phyloP scores from a whole-genome alignment of 768 basidiomycete species.

The Suillus luteus region DNA sequence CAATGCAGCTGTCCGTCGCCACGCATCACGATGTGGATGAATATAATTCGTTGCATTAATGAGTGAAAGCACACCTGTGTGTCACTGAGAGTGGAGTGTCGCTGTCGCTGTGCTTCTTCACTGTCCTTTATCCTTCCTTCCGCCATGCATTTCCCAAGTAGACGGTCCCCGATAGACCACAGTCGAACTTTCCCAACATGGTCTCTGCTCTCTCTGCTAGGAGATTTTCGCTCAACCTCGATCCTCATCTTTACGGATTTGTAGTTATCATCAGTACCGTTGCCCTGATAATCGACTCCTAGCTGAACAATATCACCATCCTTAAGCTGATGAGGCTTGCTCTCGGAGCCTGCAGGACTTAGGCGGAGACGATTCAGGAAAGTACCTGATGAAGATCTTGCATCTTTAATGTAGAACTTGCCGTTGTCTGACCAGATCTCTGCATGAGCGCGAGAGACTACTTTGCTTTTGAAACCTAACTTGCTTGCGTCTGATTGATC shows the following conservation, averaged over 20 bases:
- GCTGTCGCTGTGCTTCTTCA: too few relatives aligned
- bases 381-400: conserved; percentile 87
- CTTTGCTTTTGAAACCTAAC: conserved; percentile 93
- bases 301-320: conserved; percentile 95
- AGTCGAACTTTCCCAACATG: too few relatives aligned
- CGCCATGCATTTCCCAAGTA: too few relatives aligned
- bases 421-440: conserved; percentile 84
- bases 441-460: conserved; percentile 91
- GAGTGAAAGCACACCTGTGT: too few relatives aligned
- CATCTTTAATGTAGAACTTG: conserved; percentile 87
- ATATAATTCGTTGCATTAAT: too few relatives aligned
- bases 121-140: too few relatives aligned
- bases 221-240: conserved; percentile 63
- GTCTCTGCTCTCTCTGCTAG: too few relatives aligned
- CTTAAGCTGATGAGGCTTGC: conserved; percentile 73
- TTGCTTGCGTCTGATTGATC: conserved; percentile 83
- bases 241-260: conserved; percentile 96
- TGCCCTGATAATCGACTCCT: conserved; percentile 97
- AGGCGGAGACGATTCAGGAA: conserved; percentile 95
- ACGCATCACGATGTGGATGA: too few relatives aligned
- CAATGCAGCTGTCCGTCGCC: too few relatives aligned
- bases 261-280: conserved; percentile 89
- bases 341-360: conserved; percentile 80
- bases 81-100: too few relatives aligned
- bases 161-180: too few relatives aligned